Evolutionary conservation across 2,329 filamentous ascomycete genomes (phyloP), one percentile per base, ranked within the genome.

Genomic region (Fusarium proliferatum): DNA sequence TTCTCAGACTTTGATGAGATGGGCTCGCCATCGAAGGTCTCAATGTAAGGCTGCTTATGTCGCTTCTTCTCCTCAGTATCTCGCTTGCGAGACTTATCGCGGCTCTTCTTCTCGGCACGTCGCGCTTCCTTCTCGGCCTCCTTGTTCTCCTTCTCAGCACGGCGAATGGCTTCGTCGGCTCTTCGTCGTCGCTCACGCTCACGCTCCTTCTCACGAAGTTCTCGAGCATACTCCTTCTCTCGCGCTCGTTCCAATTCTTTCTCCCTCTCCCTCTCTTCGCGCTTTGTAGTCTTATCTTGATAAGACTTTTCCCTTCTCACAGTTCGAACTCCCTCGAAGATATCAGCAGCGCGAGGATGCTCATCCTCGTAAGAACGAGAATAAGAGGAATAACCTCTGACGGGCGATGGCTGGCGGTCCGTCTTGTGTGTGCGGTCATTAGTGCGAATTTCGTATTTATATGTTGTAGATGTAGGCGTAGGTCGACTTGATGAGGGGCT

Each of bases 371-470:
- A 88, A 13, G 86, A 87, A 23, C 80, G 78, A 17, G 84, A 77
- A 57, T 77, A 79, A 33, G 77, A 55, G 26, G 77, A 53, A 70
- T 85, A 85, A 16, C 80, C 71, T 65, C 81, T 63, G 16, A 77
- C 77, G 7, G 81, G 77, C 9, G 81, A 78, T 39, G 67, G 41
- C 15, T 6, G 81, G 42, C 39, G 72, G 78, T 75, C 82, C 41
- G 56, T 21, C 52, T 69, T 84, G 78, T 84, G 86, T 3, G 84
- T 16, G 82, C 80, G 87, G 61, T 89, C 87, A 19, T 87, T 84
- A 6, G 86, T 87, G 69, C 84, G 84, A 48, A 90, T 82, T 52
- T 90, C 85, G 77, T 85, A 79, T 75, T 86, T 78, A 78, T 75
- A 71, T 39, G 76, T 78, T 33, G 79, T 78, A 33, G 79, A 63